phyloP scores from a whole-genome alignment of 148 eudicot genomes.

The Vaccinium corymbosum region DNA sequence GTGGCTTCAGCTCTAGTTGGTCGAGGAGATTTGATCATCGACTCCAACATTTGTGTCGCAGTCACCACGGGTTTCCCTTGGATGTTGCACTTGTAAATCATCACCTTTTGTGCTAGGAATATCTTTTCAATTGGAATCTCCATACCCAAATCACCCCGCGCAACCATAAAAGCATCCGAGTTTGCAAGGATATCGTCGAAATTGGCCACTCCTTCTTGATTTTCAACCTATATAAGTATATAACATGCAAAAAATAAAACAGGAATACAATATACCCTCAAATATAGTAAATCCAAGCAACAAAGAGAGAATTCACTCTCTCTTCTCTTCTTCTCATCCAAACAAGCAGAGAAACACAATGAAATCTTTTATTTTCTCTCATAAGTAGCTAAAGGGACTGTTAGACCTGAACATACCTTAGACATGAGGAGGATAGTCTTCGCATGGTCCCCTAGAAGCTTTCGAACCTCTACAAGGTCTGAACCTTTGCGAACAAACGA shows the following conservation, averaged over 20 bases:
- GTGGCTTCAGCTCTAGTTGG: conserved; percentile 26
- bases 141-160: conserved; percentile 25
- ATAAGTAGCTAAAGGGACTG: background rate
- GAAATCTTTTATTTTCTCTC: background rate
- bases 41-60: conserved; percentile 25
- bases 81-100: conserved; percentile 24
- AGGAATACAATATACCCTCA: background rate
- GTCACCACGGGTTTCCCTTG: conserved; percentile 26
- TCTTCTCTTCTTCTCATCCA: background rate
- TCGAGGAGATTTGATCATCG: conserved; percentile 22
- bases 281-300: background rate
- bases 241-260: background rate
- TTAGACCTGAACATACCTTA: conserved; percentile 9
- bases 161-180: conserved; percentile 25
- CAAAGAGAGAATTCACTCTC: background rate
- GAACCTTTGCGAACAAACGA: conserved; percentile 28
- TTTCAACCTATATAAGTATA: conserved; percentile 19
- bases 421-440: conserved; percentile 26
- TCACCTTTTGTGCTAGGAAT: conserved; percentile 23
- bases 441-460: conserved; percentile 21
- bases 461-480: conserved; percentile 22
- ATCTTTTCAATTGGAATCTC: conserved; percentile 27
- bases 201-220: conserved; percentile 26
- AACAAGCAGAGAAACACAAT: background rate
- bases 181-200: conserved; percentile 24